A percentile compares a stretch with the other conserved stretches of the same genome.
phyloP scores from a whole-genome alignment of 2,329 filamentous ascomycete species.

The Penicillium rolfsii region DNA sequence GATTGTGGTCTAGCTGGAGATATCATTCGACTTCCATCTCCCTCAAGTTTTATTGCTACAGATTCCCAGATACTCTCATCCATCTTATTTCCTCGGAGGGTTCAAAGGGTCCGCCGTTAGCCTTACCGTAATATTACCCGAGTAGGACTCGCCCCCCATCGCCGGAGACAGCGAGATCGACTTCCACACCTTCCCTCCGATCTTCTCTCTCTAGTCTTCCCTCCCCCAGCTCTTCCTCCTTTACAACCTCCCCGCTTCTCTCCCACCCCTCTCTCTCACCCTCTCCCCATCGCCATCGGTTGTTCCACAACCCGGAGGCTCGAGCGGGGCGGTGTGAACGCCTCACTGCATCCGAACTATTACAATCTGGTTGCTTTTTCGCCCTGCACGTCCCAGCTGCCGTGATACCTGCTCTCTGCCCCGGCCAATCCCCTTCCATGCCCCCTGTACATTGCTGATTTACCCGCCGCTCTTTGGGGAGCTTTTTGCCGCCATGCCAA shows the following conservation, averaged over 20 bases:
- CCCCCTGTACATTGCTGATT: constrained; percentile 25
- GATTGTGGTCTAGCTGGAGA: neutral
- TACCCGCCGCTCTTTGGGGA: constrained; percentile 25
- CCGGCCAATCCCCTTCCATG: constrained; percentile 34
- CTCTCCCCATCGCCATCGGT: constrained; percentile 1
- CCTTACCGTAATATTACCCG: constrained; percentile 17
- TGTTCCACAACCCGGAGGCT: constrained; percentile 13
- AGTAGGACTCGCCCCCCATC: constrained; percentile 12
- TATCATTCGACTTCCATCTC: neutral
- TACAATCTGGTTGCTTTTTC: constrained; percentile 29
- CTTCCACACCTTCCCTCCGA: constrained; percentile 11
- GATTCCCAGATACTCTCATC: neutral
- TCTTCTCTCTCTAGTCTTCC: constrained; percentile 1
- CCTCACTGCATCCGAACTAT: constrained; percentile 18
- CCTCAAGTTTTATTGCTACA: too few species aligned
- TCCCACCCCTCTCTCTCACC: neutral
- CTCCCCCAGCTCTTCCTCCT: neutral
- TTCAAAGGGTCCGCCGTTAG: neutral
- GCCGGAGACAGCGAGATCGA: constrained; percentile 25
- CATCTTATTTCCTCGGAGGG: neutral
- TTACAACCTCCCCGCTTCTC: constrained; percentile 7
- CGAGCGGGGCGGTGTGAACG: constrained; percentile 23
- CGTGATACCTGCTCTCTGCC: constrained; percentile 28
- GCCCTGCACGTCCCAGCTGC: constrained; percentile 30
- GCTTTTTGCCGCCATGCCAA: constrained; percentile 31